Conservation (phyloP, 305 asterid genomes). For the Fraxinus paxiana region DNA sequence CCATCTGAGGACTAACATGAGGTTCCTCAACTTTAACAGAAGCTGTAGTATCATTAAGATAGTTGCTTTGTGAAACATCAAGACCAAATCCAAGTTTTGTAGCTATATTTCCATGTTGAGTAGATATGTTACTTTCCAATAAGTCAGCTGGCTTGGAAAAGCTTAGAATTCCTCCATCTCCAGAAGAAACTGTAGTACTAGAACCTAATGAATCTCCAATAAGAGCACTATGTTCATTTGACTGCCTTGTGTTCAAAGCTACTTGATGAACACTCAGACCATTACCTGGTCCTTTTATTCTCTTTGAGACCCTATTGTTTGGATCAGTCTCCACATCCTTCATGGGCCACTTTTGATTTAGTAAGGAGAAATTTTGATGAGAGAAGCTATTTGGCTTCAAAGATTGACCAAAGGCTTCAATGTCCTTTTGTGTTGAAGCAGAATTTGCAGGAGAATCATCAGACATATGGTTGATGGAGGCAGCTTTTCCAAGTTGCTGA, state of each 20-base stretch:
- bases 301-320: slow-evolving; percentile 44
- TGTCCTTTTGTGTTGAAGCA: slow-evolving; percentile 47
- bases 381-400: slow-evolving; percentile 53
- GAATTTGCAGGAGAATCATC: slow-evolving; percentile 54
- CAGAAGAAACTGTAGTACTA: slow-evolving; percentile 34
- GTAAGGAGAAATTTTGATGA: slow-evolving; percentile 38
- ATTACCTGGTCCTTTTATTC: slow-evolving; percentile 45
- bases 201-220: slow-evolving; percentile 37
- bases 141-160: slow-evolving; percentile 35
- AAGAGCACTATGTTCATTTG: slow-evolving; percentile 30
- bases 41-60: slow-evolving; percentile 5
- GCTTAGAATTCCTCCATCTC: slow-evolving; percentile 40
- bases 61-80: slow-evolving; percentile 38
- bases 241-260: slow-evolving; percentile 29
- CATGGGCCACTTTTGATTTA: slow-evolving; percentile 38
- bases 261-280: slow-evolving; percentile 34
- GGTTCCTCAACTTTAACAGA: neutral
- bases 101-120: slow-evolving; percentile 40
- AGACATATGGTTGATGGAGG: slow-evolving; percentile 22
- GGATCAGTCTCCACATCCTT: slow-evolving; percentile 54
- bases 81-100: slow-evolving; percentile 35
- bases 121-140: slow-evolving; percentile 31
- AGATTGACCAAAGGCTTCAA: slow-evolving; percentile 70
- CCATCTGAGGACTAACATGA: slow-evolving; percentile 50
- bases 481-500: slow-evolving; percentile 38